Evolutionary conservation across 495 filamentous ascomycete species (phyloP).

Genomic region (Penicilliopsis zonata): DNA sequence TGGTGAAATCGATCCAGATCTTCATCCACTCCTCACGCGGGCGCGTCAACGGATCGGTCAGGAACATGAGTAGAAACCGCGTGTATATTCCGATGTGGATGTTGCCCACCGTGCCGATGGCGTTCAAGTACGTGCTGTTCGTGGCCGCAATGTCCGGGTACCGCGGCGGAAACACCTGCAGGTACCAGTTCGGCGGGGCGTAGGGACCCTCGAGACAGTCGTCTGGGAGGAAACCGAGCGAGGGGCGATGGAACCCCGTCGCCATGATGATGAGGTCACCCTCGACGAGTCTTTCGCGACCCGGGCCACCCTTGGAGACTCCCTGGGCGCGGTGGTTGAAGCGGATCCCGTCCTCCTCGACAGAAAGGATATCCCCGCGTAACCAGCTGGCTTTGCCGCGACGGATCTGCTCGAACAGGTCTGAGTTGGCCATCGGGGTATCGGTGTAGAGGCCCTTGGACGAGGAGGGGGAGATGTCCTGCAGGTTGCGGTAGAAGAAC

Average conservation of each 20-base stretch:
- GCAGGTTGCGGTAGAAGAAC: conserved; percentile 79
- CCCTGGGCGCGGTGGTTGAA: conserved; percentile 63
- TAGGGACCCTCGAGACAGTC: conserved; percentile 61
- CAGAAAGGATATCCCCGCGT: conserved; percentile 61
- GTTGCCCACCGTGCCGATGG: conserved; percentile 69
- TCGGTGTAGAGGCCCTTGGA: conserved; percentile 59
- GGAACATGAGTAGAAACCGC: conserved; percentile 72
- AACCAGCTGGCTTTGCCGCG: conserved; percentile 65
- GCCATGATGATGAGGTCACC: conserved; percentile 76
- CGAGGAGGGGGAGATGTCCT: conserved; percentile 64
- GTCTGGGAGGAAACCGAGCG: conserved; percentile 58
- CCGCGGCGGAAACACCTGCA: conserved; percentile 63
- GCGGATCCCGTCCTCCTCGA: conserved; percentile 49
- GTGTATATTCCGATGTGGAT: conserved; percentile 89
- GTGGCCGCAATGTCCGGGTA: conserved; percentile 56
- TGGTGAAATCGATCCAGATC: conserved; percentile 77
- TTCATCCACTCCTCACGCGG: conserved; percentile 67
- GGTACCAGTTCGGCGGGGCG: conserved; percentile 74
- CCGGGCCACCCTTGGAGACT: conserved; percentile 62
- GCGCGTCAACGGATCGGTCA: conserved; percentile 63
- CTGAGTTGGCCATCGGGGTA: conserved; percentile 78
- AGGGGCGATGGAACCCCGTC: conserved; percentile 67
- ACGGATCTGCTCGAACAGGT: conserved; percentile 69
- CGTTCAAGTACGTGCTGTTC: conserved; percentile 76
- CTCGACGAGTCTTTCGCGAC: conserved; percentile 45